Conservation (phyloP, 495 filamentous ascomycete genomes). For the Podospora appendiculata region DNA sequence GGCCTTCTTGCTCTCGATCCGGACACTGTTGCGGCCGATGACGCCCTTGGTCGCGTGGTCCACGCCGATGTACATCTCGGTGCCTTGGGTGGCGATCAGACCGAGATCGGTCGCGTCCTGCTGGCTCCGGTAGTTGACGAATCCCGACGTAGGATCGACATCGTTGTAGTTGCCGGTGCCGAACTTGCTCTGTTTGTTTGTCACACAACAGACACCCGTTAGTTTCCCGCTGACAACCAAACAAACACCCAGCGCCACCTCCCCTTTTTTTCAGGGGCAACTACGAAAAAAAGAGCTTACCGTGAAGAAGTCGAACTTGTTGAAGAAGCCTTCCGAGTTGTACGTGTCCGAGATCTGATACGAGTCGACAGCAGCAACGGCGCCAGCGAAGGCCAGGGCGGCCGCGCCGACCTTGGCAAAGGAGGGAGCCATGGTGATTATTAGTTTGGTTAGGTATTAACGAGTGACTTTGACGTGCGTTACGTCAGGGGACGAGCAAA, state of each 20-base stretch:
- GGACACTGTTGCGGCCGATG: conserved; percentile 55
- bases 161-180: conserved; percentile 10
- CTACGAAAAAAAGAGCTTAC: conserved; percentile 14
- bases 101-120: conserved; percentile 41
- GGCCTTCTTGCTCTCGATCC: conserved; percentile 56
- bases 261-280: background rate
- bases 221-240: too few relatives aligned
- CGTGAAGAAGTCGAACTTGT: conserved; percentile 41
- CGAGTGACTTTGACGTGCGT: conserved; percentile 38
- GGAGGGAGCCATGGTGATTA: conserved; percentile 34
- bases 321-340: conserved; percentile 43
- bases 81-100: conserved; percentile 43
- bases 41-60: conserved; percentile 23
- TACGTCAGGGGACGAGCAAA: conserved; percentile 41
- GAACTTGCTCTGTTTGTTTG: conserved; percentile 3
- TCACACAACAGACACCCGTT: background rate
- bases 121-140: conserved; percentile 53
- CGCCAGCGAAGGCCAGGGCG: conserved; percentile 26
- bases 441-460: conserved; percentile 11
- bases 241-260: background rate
- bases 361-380: conserved; percentile 16
- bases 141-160: conserved; percentile 57
- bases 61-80: conserved; percentile 43
- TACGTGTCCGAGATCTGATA: conserved; percentile 40
- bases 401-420: conserved; percentile 31